Conservation (phyloP, 352 stramenopile genomes). For the Paralagenidium karlingii region DNA sequence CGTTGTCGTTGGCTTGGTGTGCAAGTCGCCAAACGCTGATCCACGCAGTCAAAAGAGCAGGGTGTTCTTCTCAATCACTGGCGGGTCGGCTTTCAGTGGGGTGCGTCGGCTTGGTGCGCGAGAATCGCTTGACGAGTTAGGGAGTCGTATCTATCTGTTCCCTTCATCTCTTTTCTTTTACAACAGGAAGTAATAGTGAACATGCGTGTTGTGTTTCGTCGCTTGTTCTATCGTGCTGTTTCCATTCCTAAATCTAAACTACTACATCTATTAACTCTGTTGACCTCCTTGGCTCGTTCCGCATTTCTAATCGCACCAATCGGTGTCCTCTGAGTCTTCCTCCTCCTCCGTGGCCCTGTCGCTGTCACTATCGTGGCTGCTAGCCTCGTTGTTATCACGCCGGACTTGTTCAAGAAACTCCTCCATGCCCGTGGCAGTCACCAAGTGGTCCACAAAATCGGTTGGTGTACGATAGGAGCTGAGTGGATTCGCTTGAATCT, state of each 20-base stretch:
- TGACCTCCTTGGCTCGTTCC: background rate
- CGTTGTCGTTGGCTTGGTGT: too few species aligned
- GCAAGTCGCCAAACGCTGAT: too few species aligned
- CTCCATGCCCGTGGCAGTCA: slow-evolving; percentile 53
- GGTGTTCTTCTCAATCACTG: too few species aligned
- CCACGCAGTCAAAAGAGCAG: too few species aligned
- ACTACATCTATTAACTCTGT: background rate
- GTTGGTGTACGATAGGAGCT: slow-evolving; percentile 75
- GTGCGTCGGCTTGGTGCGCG: too few species aligned
- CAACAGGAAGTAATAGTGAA: background rate
- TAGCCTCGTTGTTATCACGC: slow-evolving; percentile 32
- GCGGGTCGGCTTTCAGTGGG: too few species aligned
- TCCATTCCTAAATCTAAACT: too few species aligned
- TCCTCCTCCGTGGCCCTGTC: slow-evolving; percentile 6
- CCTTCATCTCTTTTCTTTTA: background rate
- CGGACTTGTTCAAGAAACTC: slow-evolving; percentile 49
- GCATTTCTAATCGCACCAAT: too few species aligned
- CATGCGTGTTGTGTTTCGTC: background rate
- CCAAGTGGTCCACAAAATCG: slow-evolving; percentile 71
- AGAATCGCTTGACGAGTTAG: too few species aligned
- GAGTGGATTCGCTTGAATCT: slow-evolving; percentile 49
- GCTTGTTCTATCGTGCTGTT: too few species aligned
- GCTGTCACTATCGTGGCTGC: slow-evolving; percentile 7
- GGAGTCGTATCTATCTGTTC: too few species aligned
- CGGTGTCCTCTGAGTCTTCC: background rate